Evolutionary conservation across 1,139 yeast genomes (phyloP).

Genomic region (Blastobotrys arbuscula): DNA sequence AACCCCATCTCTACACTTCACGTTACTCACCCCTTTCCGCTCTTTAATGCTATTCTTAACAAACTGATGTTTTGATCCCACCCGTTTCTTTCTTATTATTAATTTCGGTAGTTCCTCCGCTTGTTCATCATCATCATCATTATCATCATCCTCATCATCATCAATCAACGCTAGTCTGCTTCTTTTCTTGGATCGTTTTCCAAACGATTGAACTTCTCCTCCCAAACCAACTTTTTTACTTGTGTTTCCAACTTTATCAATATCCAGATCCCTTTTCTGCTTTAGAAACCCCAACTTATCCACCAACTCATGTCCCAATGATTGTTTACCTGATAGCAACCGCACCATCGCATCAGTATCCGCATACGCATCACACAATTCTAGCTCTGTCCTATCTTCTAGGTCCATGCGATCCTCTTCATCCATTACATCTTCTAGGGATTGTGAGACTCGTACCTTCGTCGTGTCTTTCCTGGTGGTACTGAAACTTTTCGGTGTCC

Average conservation of each 20-base stretch:
- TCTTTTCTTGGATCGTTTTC: constrained; percentile 13
- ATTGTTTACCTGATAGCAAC: constrained; percentile 7
- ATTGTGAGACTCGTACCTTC: neutral
- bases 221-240: constrained; percentile 19
- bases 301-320: constrained; percentile 21
- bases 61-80: constrained; percentile 7
- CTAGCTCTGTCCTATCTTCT: constrained; percentile 18
- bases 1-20: constrained; percentile 20
- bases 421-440: constrained; percentile 31
- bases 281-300: constrained; percentile 24
- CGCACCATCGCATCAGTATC: constrained; percentile 4
- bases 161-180: constrained; percentile 17
- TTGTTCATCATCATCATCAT: constrained; percentile 17
- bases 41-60: neutral
- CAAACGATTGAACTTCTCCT: constrained; percentile 12
- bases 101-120: neutral
- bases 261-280: constrained; percentile 10
- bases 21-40: neutral
- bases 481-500: constrained; percentile 30
- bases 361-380: constrained; percentile 11
- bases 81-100: constrained; percentile 1
- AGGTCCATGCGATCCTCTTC: constrained; percentile 32
- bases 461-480: constrained; percentile 18
- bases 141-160: constrained; percentile 18
- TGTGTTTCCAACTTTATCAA: constrained; percentile 15